A percentile compares a stretch with the other conserved stretches of the same genome.
Conservation (phyloP, 129 eudicot species). For the Centrapalus pauciflorus region DNA sequence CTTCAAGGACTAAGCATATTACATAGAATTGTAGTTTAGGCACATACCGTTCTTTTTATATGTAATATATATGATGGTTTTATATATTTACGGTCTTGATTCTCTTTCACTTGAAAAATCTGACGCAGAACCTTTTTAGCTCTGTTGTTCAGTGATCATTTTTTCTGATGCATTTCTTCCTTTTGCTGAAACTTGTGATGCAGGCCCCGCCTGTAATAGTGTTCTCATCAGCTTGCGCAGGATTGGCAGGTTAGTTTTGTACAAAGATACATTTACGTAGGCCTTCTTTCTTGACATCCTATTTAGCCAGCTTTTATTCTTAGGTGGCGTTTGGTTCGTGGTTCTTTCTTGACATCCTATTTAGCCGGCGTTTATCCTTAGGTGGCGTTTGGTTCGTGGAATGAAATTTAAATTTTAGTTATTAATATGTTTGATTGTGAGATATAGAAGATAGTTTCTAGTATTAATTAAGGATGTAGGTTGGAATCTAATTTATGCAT, state of each 20-base stretch:
- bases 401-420: too few species aligned
- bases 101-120: background rate
- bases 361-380: too few species aligned
- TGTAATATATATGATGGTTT: background rate
- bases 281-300: background rate
- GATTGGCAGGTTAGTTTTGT: conserved; percentile 57
- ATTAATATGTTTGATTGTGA: too few species aligned
- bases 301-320: too few species aligned
- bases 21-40: background rate
- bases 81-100: background rate
- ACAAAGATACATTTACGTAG: background rate
- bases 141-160: background rate
- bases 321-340: too few species aligned
- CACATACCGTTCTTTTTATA: background rate
- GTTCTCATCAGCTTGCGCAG: conserved; percentile 91
- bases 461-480: too few species aligned
- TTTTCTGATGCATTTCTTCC: conserved; percentile 9
- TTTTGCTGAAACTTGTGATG: conserved; percentile 5
- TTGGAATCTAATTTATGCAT: too few species aligned
- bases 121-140: background rate
- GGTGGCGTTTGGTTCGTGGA: too few species aligned
- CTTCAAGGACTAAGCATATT: background rate
- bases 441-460: too few species aligned
- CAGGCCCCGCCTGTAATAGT: conserved; percentile 97
- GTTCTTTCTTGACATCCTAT: too few species aligned